Evolutionary conservation across 2,329 filamentous ascomycete genomes (phyloP).

Genomic region (Fusarium incarnatum): DNA sequence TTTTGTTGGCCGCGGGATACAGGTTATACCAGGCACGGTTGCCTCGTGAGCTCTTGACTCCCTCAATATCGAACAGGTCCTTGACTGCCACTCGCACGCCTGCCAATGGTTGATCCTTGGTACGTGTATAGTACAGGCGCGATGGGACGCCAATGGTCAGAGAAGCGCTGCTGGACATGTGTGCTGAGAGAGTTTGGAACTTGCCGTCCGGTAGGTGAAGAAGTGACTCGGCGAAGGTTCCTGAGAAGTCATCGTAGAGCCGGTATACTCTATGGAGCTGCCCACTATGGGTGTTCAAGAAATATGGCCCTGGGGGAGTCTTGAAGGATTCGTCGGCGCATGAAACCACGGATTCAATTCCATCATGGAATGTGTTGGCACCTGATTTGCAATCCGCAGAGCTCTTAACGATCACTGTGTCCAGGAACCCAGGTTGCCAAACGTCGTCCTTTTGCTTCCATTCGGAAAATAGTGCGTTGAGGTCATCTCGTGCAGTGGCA

Average conservation of each 20-base stretch:
- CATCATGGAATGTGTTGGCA: neutral
- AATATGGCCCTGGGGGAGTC: neutral
- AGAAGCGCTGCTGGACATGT: neutral
- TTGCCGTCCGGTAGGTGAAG: neutral
- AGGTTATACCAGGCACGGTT: constrained; percentile 23
- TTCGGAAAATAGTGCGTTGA: accelerated
- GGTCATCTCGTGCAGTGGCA: neutral
- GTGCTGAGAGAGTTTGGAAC: neutral
- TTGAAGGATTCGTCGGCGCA: neutral
- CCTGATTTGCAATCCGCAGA: neutral
- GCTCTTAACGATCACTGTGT: neutral
- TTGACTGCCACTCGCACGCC: constrained; percentile 27
- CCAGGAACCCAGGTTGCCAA: neutral
- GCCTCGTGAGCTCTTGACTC: constrained; percentile 23
- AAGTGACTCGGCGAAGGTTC: neutral
- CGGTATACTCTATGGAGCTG: neutral
- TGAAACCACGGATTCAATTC: neutral
- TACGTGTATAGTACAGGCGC: neutral
- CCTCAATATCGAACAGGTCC: constrained; percentile 21
- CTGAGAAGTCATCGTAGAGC: neutral
- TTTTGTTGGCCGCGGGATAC: neutral
- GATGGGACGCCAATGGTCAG: constrained; percentile 25
- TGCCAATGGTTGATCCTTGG: neutral
- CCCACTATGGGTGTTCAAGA: neutral
- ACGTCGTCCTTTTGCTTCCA: neutral